A percentile compares a stretch with the other conserved stretches of the same genome.
Evolutionary conservation across 1,139 yeast genomes (phyloP).

Genomic region (Kazachstania sp.): DNA sequence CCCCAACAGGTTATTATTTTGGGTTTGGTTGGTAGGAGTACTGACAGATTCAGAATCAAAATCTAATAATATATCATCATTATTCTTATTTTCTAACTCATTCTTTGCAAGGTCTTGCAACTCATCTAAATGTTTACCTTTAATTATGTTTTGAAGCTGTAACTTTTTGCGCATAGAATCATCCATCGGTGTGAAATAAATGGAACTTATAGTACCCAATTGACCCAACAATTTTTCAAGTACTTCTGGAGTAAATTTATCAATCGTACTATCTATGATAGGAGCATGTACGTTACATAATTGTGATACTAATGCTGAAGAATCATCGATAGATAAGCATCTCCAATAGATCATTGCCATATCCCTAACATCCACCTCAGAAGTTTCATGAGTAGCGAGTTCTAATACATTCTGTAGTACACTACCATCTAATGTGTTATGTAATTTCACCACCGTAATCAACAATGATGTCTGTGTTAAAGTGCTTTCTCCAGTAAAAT

Average conservation of each 20-base stretch:
- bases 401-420: conserved; percentile 66
- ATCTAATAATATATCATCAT: conserved; percentile 78
- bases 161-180: conserved; percentile 39
- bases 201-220: conserved; percentile 78
- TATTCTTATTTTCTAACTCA: conserved; percentile 57
- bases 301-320: conserved; percentile 22
- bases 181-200: conserved; percentile 76
- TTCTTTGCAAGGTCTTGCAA: conserved; percentile 68
- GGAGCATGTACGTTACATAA: conserved; percentile 47
- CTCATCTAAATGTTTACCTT: conserved; percentile 59
- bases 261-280: conserved; percentile 61
- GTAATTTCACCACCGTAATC: conserved; percentile 72
- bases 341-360: conserved; percentile 95
- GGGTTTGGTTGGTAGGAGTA: conserved; percentile 19
- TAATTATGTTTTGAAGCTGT: conserved; percentile 30
- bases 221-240: conserved; percentile 65
- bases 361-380: conserved; percentile 89
- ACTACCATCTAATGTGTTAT: conserved; percentile 34
- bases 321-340: conserved; percentile 54
- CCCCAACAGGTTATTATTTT: conserved; percentile 37
- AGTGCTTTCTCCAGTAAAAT: conserved; percentile 66
- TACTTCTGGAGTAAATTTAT: conserved; percentile 58
- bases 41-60: conserved; percentile 42
- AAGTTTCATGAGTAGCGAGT: conserved; percentile 64
- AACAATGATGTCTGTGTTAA: conserved; percentile 67